Percentiles rank a stretch among this genome's conserved stretches.
These are phyloP conservation scores for Russula abietina DNA, from an alignment of 768 basidiomycete species.

Conservation along the genomic window DNA sequence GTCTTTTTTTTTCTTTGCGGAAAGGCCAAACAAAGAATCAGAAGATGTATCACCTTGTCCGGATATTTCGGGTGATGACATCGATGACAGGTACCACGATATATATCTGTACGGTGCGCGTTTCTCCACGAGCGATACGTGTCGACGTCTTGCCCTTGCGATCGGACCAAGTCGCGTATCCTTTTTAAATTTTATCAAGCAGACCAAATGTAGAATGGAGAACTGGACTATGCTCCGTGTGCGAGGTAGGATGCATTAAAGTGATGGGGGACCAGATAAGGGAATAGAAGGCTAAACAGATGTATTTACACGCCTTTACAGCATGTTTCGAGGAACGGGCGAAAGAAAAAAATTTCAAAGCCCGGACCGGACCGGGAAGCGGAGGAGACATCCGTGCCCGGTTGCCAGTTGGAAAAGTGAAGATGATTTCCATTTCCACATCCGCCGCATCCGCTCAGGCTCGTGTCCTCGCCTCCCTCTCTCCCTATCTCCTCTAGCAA, in stretches of 20 bases:
- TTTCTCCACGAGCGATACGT: background rate
- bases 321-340: conserved; percentile 1
- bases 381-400: background rate
- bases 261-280: background rate
- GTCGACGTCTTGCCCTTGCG: background rate
- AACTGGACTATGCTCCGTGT: too few species aligned
- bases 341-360: background rate
- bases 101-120: background rate
- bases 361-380: background rate
- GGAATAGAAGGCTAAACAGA: background rate
- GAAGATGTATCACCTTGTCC: background rate
- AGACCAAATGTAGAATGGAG: background rate
- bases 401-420: background rate
- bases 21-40: background rate
- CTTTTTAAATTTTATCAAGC: too few species aligned
- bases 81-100: background rate
- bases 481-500: background rate
- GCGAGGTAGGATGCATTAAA: background rate
- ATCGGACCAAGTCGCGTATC: too few species aligned
- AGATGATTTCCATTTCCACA: background rate
- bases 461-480: background rate
- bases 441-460: background rate
- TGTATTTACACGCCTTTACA: conserved; percentile 4
- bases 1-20: background rate
- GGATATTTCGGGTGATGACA: conserved; percentile 16